These are phyloP conservation scores for Stereum hirsutum DNA, from an alignment of 1,284 basidiomycete genomes.

Conservation along the genomic window DNA sequence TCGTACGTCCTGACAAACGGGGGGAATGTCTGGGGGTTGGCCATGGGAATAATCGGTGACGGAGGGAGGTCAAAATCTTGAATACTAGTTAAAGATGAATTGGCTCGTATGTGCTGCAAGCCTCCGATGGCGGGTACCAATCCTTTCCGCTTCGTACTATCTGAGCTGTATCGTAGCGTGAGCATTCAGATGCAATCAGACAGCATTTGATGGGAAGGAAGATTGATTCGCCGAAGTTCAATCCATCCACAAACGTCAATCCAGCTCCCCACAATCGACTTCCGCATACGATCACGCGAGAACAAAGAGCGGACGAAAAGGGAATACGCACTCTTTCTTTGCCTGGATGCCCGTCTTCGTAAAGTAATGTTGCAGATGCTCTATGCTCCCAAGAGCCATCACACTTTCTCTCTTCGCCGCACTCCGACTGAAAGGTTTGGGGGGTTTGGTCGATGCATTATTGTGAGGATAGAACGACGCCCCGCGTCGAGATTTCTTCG, in stretches of 20 bases:
- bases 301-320: conserved; percentile 7
- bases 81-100: conserved; percentile 26
- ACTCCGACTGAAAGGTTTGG: conserved; percentile 77
- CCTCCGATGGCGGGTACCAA: conserved; percentile 71
- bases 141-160: conserved; percentile 44
- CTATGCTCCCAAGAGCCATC: conserved; percentile 79
- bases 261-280: too few relatives aligned
- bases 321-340: conserved; percentile 54
- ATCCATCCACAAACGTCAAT: too few relatives aligned
- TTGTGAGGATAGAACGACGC: conserved; percentile 71
- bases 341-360: conserved; percentile 74
- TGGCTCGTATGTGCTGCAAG: conserved; percentile 29
- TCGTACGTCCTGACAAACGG: conserved; percentile 54
- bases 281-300: too few relatives aligned
- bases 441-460: conserved; percentile 58
- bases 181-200: too few relatives aligned
- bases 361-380: conserved; percentile 83
- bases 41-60: conserved; percentile 47
- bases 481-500: conserved; percentile 42
- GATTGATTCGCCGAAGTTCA: too few relatives aligned
- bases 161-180: too few relatives aligned
- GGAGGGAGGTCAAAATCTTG: conserved; percentile 57
- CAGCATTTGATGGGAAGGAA: too few relatives aligned
- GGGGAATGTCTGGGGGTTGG: conserved; percentile 33
- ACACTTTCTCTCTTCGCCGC: conserved; percentile 83